Base-by-base conservation (phyloP, 2,329 filamentous ascomycete genomes). In the Zasmidium angulare region DNA sequence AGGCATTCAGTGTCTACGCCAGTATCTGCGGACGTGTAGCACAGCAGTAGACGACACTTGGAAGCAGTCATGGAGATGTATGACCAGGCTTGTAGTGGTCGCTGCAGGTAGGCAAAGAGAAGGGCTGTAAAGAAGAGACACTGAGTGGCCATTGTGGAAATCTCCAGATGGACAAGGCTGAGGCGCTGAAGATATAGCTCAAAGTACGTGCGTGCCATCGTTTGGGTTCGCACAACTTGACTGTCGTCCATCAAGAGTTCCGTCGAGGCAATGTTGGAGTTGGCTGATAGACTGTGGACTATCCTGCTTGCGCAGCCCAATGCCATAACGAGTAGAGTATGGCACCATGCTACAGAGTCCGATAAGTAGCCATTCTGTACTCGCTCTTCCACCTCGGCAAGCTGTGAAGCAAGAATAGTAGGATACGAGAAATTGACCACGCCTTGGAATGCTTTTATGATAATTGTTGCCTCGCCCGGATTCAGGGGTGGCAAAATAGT, bases 91-190 rank as follows among this genome's bases (percentile, higher is more conserved):
- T 61, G 59, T 2, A 61, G 40, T 31, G 59, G 59, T n/a, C 59
- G 19, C 31, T 61, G 59, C 1, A 61, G 51, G 48, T 59, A 61
- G 9, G 59, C 59, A 43, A 61, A 61, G 59, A 59, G 59, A 22
- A 61, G 54, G n/a, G 59, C 59, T 10, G 59, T 58, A 29, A 61
- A 56, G 51, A 61, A 61, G 21, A 61, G 43, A 19, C 59, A 61
- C 24, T 59, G 59, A 19, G 59, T 61, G 14, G 55, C 56, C 7
- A 52, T 55, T 20, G 52, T 59, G 14, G 59, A 61, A 0, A 58
- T 22, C 19, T 61, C 55, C 53, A 59, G 17, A 24, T 61, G 59
- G 12, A 61, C 52, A n/a, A 54, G 26, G 14, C 49, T 26, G 12
- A 61, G 47, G 20, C 56, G 46, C 21, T 36, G 7, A 7, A 36